phyloP scores from a whole-genome alignment of 2,329 filamentous ascomycete genomes.

The Colletotrichum australisinense region DNA sequence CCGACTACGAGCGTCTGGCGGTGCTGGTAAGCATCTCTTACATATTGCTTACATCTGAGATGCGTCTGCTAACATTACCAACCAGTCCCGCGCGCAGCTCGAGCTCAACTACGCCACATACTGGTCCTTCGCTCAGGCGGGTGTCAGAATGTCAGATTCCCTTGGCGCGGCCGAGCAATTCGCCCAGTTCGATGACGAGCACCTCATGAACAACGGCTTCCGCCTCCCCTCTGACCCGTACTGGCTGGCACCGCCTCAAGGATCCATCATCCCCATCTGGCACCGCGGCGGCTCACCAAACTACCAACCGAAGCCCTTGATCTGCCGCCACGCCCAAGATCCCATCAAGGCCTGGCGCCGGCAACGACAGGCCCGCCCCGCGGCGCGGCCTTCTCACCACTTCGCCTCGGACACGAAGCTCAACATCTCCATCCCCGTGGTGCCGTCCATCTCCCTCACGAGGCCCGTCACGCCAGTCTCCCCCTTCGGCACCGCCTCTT shows the following conservation, averaged over 20 bases:
- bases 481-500: conserved; percentile 21
- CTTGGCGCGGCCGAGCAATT: conserved; percentile 33
- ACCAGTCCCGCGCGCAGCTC: conserved; percentile 31
- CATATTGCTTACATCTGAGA: background rate
- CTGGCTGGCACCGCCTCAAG: conserved; percentile 31
- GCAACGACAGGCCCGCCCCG: background rate
- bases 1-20: conserved; percentile 32
- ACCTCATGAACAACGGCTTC: conserved; percentile 34
- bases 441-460: conserved; percentile 31
- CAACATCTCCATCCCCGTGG: conserved; percentile 24
- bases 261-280: conserved; percentile 33
- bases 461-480: conserved; percentile 27
- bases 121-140: conserved; percentile 32
- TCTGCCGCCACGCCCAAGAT: conserved; percentile 30
- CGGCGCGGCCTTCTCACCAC: background rate
- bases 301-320: conserved; percentile 32
- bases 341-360: conserved; percentile 32
- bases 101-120: conserved; percentile 34
- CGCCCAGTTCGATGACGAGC: conserved; percentile 33
- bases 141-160: conserved; percentile 33
- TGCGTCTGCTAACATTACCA: background rate
- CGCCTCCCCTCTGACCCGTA: conserved; percentile 33
- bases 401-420: conserved; percentile 10
- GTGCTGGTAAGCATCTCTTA: conserved; percentile 15
- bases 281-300: conserved; percentile 32